Base-by-base conservation (phyloP, 2,329 filamentous ascomycete genomes). In the Emmonsiellopsis sp. region DNA sequence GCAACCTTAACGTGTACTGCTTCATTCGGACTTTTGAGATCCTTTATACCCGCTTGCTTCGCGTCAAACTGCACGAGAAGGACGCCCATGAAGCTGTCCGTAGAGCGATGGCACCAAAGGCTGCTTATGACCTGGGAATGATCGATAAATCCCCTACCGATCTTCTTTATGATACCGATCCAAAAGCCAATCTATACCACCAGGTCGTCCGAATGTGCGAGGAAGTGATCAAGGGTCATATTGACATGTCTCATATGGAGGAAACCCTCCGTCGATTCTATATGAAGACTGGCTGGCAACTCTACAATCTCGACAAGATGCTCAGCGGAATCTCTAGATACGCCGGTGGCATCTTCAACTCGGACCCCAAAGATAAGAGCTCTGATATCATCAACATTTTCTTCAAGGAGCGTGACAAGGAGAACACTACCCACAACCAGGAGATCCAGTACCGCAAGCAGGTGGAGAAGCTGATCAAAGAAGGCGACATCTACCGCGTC, bases 1-100 rank as follows among this genome's bases (percentile, higher is more conserved):
- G 85, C 67, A 97, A 96, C 68, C 82, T 89, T 62, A 88, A 86
- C 3, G 85, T 98, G 55, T 95, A 90, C 66, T 91, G 93, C 70
- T 97, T 98, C 77, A 87, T 98, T 74, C 88, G 86, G 61, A 85
- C 95, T 56, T 93, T 98, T 68, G 84, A 95, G 65, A 87, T 86
- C n/a, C 76, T 98, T 5, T 97, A 95, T 71, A 82, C 84, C 63
- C 84, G 93, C 42, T 78, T 98, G 11, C 77, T 86, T 57, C 86
- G 87, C 56, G 83, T 97, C 68, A 97, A 97, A 74, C 78, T 85
- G 55, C 85, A 85, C 64, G 86, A 87, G 62, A 77, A 80, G 2
- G 81, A 84, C 44, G 91, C 94, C 8, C 77, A 81, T 47, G 80
- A 84, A 60, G 85, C 88, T 62, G 85, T 96, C 40, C 75, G 79